Evolutionary conservation across 306 rosid genomes (phyloP).

Genomic region (Cicer chorassanicum): DNA sequence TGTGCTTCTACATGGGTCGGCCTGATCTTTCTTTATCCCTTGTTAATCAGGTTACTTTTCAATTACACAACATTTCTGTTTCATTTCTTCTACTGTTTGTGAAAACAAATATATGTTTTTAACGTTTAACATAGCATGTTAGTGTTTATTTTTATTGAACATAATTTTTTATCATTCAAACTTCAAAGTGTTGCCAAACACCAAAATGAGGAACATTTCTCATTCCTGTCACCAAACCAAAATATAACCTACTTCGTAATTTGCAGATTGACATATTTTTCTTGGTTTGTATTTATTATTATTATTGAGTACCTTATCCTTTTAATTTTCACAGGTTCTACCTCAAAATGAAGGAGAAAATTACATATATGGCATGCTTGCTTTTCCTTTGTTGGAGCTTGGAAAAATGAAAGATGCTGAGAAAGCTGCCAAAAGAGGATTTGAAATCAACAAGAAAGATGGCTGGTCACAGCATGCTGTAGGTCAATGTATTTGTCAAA

Average conservation of each 20-base stretch:
- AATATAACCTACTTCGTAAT: conserved; percentile 11
- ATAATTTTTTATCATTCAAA: not conserved
- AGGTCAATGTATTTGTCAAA: conserved; percentile 47
- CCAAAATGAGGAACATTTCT: not conserved
- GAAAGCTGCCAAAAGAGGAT: conserved; percentile 76
- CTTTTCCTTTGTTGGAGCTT: conserved; percentile 89
- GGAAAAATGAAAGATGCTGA: conserved; percentile 78
- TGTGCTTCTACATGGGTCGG: conserved; percentile 78
- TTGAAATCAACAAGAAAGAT: conserved; percentile 71
- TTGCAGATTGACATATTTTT: not conserved
- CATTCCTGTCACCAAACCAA: conserved; percentile 16
- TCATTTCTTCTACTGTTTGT: conserved; percentile 34
- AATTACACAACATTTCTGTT: conserved; percentile 33
- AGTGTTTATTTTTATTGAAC: not conserved
- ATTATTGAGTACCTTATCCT: conserved; percentile 28
- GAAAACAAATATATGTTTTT: not conserved
- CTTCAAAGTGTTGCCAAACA: not conserved
- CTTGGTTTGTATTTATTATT: not conserved
- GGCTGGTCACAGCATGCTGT: conserved; percentile 90
- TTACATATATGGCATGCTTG: conserved; percentile 83
- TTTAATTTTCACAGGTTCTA: conserved; percentile 62
- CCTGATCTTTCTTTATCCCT: conserved; percentile 67
- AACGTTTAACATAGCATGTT: not conserved
- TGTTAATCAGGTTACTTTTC: conserved; percentile 69
- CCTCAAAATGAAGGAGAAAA: conserved; percentile 68